These are phyloP conservation scores for Uromyces viciae-fabae DNA, from an alignment of 1,284 basidiomycete species.

Conservation along the genomic window DNA sequence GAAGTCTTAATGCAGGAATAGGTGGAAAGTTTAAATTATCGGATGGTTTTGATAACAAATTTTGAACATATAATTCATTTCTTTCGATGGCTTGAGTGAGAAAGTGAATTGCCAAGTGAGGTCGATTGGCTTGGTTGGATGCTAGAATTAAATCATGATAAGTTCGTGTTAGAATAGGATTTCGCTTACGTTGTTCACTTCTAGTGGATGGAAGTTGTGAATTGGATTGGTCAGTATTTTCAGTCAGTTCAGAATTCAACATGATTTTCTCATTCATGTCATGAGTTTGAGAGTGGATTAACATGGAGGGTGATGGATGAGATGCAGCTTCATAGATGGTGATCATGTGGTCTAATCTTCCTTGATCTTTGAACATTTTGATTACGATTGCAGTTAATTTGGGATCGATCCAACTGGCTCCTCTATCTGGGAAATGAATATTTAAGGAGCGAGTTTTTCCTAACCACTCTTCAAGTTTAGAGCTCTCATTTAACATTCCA, in stretches of 20 bases:
- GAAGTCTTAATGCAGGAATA: constrained; percentile 16
- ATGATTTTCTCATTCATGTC: background rate
- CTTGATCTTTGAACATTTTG: constrained; percentile 27
- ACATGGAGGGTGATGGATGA: constrained; percentile 33
- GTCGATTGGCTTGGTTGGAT: background rate
- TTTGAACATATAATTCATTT: constrained; percentile 15
- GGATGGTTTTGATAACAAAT: background rate
- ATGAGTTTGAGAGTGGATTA: background rate
- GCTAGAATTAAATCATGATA: constrained; percentile 41
- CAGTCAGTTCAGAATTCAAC: background rate
- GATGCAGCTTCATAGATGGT: constrained; percentile 34
- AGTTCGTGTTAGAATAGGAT: constrained; percentile 30
- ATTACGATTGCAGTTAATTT: constrained; percentile 34
- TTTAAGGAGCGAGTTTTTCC: background rate
- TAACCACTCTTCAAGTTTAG: constrained; percentile 16
- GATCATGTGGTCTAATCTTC: constrained; percentile 14
- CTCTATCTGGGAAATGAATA: constrained; percentile 31
- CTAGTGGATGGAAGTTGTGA: background rate
- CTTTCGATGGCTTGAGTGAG: constrained; percentile 17
- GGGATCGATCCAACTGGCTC: constrained; percentile 38
- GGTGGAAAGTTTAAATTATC: background rate
- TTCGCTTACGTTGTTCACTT: background rate
- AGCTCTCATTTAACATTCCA: background rate
- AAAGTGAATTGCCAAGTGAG: constrained; percentile 36
- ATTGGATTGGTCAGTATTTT: background rate